Evolutionary conservation across 2,329 filamentous ascomycete species (phyloP), one percentile per base, ranked within the genome.

Genomic region (Apiospora saccharicola): DNA sequence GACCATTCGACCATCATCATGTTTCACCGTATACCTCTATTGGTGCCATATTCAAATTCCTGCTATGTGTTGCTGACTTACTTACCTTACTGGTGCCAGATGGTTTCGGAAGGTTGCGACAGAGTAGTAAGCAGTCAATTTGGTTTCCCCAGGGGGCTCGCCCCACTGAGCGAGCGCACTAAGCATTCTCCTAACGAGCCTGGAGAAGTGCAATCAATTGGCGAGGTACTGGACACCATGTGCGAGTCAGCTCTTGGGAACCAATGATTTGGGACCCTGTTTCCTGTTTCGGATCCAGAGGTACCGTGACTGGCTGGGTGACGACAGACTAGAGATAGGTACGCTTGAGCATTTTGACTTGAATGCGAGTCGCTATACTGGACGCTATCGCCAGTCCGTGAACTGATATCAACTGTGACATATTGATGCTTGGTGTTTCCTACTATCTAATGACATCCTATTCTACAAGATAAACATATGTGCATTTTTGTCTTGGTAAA

Each of bases 161-260:
- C 34, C 57, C 57, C 57, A 41, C 57, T 64, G 57, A 41, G 57
- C 6, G 57, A 41, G 57, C 57, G 57, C 57, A 64, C 57, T 64
- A 64, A 64, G 57, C 57, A 64, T 41, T 1, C 30, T 7, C 57
- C 57, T 12, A 64, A n/a, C 57, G 10, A n/a, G 34, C 26, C 57
- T 22, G 13, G 10, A 34, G 13, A 22, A 37, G 8, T 16, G 12
- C 14, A 34, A 10, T 22, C 57, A n/a, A n/a, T 41, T 4, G 53
- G 26, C 7, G 13, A 37, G 13, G 30, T 13, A 22, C 34, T n/a
- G 57, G 19, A 12, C 57, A 41, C 57, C 57, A 64, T 34, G 57
- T 64, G 57, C 34, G 57, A 64, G 34, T 64, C 57, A 64, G 57
- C 57, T 64, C 57, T 24, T 13, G 57, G 34, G 22, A 19, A 41